These are phyloP conservation scores for Malassezia dermatis DNA, from an alignment of 1,284 basidiomycete genomes.

Conservation along the genomic window DNA sequence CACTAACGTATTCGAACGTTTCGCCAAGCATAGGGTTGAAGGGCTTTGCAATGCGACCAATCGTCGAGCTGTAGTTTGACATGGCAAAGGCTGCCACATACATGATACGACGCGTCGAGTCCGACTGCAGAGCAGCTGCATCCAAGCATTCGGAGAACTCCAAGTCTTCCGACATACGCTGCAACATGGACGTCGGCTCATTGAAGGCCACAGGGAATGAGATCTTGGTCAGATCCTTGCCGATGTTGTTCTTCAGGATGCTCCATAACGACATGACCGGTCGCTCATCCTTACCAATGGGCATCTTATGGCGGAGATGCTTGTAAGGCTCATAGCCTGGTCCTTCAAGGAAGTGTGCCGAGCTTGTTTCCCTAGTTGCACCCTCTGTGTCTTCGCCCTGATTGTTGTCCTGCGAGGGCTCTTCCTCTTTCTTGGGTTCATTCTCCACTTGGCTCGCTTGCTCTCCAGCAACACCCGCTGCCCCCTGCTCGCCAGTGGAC, in stretches of 20 bases:
- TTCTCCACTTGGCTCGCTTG: neutral
- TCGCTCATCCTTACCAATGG: conserved; percentile 66
- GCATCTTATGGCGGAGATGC: conserved; percentile 58
- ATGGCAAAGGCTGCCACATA: conserved; percentile 95
- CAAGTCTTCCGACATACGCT: conserved; percentile 54
- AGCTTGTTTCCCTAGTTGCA: conserved; percentile 22
- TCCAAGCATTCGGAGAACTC: conserved; percentile 54
- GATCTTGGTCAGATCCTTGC: conserved; percentile 93
- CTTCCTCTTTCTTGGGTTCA: conserved; percentile 10
- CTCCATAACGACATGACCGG: conserved; percentile 88
- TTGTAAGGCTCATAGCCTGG: conserved; percentile 53
- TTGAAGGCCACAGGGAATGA: conserved; percentile 94
- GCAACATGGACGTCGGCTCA: conserved; percentile 66
- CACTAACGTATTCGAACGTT: conserved; percentile 83
- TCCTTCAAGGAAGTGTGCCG: neutral
- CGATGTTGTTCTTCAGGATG: conserved; percentile 88
- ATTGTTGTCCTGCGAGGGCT: neutral
- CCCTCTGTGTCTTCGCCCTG: conserved; percentile 23
- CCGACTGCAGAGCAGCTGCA: conserved; percentile 64
- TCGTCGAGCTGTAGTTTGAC: conserved; percentile 94
- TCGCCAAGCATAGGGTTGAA: conserved; percentile 57
- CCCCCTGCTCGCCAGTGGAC: neutral
- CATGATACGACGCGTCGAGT: conserved; percentile 72
- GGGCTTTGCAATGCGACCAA: conserved; percentile 51
- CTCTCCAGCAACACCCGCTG: neutral